These are phyloP conservation scores for Sclerotinia nivalis DNA, from an alignment of 2,329 filamentous ascomycete species.

Conservation along the genomic window DNA sequence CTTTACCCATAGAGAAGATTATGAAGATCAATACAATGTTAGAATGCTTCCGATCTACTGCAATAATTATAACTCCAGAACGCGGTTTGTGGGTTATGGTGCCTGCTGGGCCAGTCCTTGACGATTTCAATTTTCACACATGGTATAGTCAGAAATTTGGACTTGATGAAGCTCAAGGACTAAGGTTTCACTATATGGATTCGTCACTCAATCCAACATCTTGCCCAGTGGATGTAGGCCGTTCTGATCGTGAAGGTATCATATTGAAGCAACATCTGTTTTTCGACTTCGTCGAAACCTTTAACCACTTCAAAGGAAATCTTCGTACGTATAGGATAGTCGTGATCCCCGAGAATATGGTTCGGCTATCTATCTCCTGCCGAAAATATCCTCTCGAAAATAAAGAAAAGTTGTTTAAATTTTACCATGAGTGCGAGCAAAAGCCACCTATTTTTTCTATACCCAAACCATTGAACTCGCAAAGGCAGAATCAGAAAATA, in stretches of 20 bases:
- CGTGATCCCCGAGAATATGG: no score
- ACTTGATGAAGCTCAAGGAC: neutral
- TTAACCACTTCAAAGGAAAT: no score
- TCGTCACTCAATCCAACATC: neutral
- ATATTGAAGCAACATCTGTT: neutral
- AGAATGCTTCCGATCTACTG: neutral
- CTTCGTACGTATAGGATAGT: no score
- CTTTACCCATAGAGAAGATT: neutral
- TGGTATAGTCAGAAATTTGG: neutral
- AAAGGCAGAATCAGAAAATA: no score
- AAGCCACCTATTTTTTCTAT: no score
- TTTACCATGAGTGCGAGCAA: no score
- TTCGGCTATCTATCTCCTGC: no score
- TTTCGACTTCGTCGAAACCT: no score
- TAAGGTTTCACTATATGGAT: neutral
- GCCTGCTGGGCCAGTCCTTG: neutral
- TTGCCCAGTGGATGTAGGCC: neutral
- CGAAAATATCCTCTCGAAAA: no score
- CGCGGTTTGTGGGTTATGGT: neutral
- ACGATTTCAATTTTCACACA: neutral
- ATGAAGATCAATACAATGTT: neutral
- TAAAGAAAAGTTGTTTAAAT: no score
- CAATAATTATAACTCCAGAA: neutral
- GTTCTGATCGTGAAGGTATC: neutral
- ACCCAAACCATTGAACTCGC: no score